A percentile compares a stretch with the other conserved stretches of the same genome.
Conservation (phyloP, 257 asterid genomes). For the Penstemon davidsonii region DNA sequence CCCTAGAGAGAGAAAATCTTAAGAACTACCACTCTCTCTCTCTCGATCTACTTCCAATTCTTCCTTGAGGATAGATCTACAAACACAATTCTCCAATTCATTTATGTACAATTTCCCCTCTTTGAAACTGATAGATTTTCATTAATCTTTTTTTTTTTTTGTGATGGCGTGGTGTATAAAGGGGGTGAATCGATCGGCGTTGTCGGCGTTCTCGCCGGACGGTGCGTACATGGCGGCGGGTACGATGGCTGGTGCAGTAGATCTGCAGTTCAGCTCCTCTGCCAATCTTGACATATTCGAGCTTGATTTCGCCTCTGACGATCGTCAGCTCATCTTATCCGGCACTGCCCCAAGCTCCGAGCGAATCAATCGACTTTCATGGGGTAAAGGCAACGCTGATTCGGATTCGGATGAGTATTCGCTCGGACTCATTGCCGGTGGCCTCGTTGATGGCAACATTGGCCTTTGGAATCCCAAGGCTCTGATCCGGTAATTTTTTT, state of each 20-base stretch:
- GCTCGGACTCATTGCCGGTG: slow-evolving; percentile 66
- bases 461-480: slow-evolving; percentile 67
- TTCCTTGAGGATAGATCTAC: slow-evolving; percentile 13
- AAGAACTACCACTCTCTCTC: not conserved
- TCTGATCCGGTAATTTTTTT: slow-evolving; percentile 45
- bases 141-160: slow-evolving; percentile 6
- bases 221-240: slow-evolving; percentile 65
- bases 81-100: slow-evolving; percentile 8
- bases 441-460: slow-evolving; percentile 66
- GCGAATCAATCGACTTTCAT: slow-evolving; percentile 57
- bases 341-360: slow-evolving; percentile 58
- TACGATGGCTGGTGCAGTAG: slow-evolving; percentile 81
- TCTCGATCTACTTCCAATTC: slow-evolving; percentile 17
- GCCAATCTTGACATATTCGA: slow-evolving; percentile 65
- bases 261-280: slow-evolving; percentile 64
- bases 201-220: slow-evolving; percentile 65
- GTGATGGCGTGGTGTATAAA: slow-evolving; percentile 53
- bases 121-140: not conserved
- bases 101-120: slow-evolving; percentile 1
- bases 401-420: slow-evolving; percentile 48
- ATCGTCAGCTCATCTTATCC: slow-evolving; percentile 41
- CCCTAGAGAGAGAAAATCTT: slow-evolving; percentile 3
- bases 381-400: slow-evolving; percentile 45
- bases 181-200: slow-evolving; percentile 61
- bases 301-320: slow-evolving; percentile 60